Conservation (phyloP, 2,329 filamentous ascomycete species). For the Teratosphaeria nubilosa region DNA sequence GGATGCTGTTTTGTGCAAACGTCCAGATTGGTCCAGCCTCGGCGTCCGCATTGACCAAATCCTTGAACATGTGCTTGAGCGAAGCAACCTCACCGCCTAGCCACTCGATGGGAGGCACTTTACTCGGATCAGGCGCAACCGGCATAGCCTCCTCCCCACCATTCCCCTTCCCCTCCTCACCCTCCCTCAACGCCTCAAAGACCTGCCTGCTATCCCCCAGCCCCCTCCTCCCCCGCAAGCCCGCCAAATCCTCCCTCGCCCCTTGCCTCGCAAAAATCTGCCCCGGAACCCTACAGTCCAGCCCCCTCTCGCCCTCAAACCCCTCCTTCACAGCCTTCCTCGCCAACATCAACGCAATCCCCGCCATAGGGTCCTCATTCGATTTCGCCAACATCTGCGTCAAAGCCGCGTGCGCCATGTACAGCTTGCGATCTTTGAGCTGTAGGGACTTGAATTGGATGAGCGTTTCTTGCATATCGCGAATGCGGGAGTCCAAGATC, state of each 20-base stretch:
- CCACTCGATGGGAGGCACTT: constrained; percentile 11
- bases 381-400: constrained; percentile 21
- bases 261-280: constrained; percentile 24
- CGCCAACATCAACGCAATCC: constrained; percentile 20
- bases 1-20: constrained; percentile 17
- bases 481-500: constrained; percentile 19
- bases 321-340: constrained; percentile 23
- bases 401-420: constrained; percentile 26
- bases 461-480: constrained; percentile 25
- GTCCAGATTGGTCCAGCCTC: constrained; percentile 7
- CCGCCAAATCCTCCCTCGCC: constrained; percentile 17
- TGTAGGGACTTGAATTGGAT: constrained; percentile 24
- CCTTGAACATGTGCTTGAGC: constrained; percentile 16
- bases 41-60: constrained; percentile 6
- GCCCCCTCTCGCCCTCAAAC: constrained; percentile 19
- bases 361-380: constrained; percentile 20
- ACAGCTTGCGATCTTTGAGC: constrained; percentile 21
- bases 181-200: constrained; percentile 14
- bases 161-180: constrained; percentile 1
- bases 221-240: constrained; percentile 7
- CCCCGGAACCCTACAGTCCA: constrained; percentile 23
- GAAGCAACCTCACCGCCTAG: constrained; percentile 11
- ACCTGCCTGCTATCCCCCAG: constrained; percentile 21
- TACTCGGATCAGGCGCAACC: constrained; percentile 1
- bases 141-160: neutral